Evolutionary conservation across 768 basidiomycete species (phyloP), one percentile per base, ranked within the genome.

Genomic region (Strobilomyces dryophilus): DNA sequence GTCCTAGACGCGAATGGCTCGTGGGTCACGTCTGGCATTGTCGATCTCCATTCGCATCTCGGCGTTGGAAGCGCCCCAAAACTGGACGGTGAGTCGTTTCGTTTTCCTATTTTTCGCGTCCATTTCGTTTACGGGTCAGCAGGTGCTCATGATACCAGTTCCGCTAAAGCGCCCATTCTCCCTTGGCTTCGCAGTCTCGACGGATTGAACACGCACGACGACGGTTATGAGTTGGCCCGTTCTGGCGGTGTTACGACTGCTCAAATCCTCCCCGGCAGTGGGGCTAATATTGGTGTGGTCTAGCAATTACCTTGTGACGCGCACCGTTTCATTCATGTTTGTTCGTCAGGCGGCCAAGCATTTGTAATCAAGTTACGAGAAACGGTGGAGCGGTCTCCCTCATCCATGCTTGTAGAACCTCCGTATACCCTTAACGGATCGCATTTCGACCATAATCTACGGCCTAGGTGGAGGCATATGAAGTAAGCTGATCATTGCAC

Each of bases 1-100:
- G 76, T 81, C 27, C 63, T 90, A 14, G 83, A 94, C 56, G 82
- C 79, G 2, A 68, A 80, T 36, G 84, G 83, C 9, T 76, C 82
- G 15, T 93, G 89, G 89, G 77, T 92, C 11, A 89, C 89, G 0
- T 89, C 91, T n/a, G 90, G 84, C 56, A 73, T 75, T 37, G 74
- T 78, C n/a, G 75, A 79, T 53, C 58, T 75, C 32, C 78, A 81
- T 60, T 76, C 75, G 3, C 78, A 81, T 52, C 61, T 78, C 21
- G 79, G 74, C 6, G 76, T 77, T 10, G 68, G 61, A 15, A 58
- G 70, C n/a, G 51, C 66, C 4, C 76, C 75, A 11, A 47, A 42
- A 11, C 62, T 76, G 9, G 32, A 58, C 8, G 74, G 76, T 18
- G 24, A 47, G 26, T 62, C 29, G 15, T 29, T 32, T 15, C 32